phyloP scores from a whole-genome alignment of 2,329 filamentous ascomycete species.

The Fusarium haematococcum region DNA sequence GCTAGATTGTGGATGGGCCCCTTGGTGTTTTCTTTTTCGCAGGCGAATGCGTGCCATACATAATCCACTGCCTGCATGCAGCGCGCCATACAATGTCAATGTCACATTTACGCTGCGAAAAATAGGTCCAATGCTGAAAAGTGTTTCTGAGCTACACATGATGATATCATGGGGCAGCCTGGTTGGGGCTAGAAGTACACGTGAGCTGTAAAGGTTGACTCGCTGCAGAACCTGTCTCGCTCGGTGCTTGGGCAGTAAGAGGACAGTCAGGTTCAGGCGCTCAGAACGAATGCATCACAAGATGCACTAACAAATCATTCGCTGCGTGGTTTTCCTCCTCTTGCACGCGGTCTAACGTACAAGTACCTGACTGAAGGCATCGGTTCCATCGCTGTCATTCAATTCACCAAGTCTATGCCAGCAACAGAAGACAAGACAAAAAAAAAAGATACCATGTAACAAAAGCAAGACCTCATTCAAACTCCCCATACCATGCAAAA shows the following conservation, averaged over 20 bases:
- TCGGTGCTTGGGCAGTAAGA: not conserved
- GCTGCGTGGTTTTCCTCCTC: not conserved
- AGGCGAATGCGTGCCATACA: slow-evolving; percentile 40
- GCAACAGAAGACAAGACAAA: not conserved
- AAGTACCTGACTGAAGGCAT: not conserved
- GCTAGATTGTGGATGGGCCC: slow-evolving; percentile 41
- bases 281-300: not conserved
- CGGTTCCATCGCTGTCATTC: slow-evolving; percentile 2
- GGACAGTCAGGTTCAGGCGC: not conserved
- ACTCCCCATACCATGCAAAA: slow-evolving; percentile 43
- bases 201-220: slow-evolving; percentile 4
- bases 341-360: not conserved
- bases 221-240: not conserved
- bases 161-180: not conserved
- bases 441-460: not conserved
- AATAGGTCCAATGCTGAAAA: slow-evolving; percentile 33
- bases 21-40: slow-evolving; percentile 32
- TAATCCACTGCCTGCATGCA: slow-evolving; percentile 35
- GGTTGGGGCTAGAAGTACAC: slow-evolving; percentile 2
- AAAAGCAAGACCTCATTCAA: slow-evolving; percentile 22
- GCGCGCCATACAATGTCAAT: slow-evolving; percentile 42
- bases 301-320: not conserved
- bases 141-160: slow-evolving; percentile 25
- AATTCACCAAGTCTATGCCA: slow-evolving; percentile 25
- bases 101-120: slow-evolving; percentile 38